A percentile compares a stretch with the other conserved stretches of the same genome.
Conservation (phyloP, 2,329 filamentous ascomycete genomes). For the Colletotrichum cordylinicola region DNA sequence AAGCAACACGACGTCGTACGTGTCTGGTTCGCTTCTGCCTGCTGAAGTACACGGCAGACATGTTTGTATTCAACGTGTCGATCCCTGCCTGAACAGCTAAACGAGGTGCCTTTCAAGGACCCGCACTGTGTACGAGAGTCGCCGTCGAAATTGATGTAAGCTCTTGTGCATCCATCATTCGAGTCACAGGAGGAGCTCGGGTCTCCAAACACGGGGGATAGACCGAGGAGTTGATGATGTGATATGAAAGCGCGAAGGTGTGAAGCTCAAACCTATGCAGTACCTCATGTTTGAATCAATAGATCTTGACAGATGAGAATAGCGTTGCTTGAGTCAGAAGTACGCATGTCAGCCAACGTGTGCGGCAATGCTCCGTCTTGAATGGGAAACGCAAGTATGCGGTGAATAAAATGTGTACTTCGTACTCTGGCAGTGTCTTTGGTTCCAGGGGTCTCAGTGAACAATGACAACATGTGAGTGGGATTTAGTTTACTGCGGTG, state of each 20-base stretch:
- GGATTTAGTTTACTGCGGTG: not conserved
- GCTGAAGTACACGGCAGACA: not conserved
- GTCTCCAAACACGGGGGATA: not conserved
- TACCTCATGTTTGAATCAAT: not conserved
- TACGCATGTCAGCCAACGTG: not conserved
- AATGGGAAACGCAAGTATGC: not conserved
- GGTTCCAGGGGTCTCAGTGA: not conserved
- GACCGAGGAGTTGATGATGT: not conserved
- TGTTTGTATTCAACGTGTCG: not conserved
- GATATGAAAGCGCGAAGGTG: not conserved
- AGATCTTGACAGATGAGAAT: not conserved
- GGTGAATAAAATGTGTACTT: not conserved
- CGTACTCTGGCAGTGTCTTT: not conserved
- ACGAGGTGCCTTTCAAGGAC: not conserved
- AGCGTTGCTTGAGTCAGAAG: not conserved
- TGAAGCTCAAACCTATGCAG: not conserved
- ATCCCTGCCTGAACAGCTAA: not conserved
- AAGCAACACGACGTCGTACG: not conserved
- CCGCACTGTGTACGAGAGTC: not conserved
- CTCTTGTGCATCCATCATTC: not conserved
- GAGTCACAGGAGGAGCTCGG: not conserved
- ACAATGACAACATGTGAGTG: not conserved
- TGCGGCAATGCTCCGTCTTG: not conserved
- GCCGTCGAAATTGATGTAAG: not conserved
- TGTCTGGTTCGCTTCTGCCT: not conserved